Percentiles rank a stretch among this genome's conserved stretches.
phyloP scores from a whole-genome alignment of 768 basidiomycete genomes.

The Phlegmacium glaucopus region DNA sequence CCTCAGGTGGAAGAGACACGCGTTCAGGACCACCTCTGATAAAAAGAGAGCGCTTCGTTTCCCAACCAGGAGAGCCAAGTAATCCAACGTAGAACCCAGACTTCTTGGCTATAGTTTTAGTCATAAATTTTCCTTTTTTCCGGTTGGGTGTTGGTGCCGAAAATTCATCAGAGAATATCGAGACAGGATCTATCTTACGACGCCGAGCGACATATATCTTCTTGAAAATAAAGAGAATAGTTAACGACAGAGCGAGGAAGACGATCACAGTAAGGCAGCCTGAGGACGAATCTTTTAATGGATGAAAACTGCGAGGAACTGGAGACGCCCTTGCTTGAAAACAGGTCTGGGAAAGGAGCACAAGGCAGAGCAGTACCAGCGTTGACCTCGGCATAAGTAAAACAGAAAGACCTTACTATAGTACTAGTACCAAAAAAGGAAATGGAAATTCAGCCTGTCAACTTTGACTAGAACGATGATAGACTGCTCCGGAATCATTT shows the following conservation, averaged over 20 bases:
- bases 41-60: slow-evolving; percentile 27
- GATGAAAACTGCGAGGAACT: not conserved
- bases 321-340: slow-evolving; percentile 1
- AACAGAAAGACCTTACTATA: slow-evolving; percentile 19
- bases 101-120: not conserved
- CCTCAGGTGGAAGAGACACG: not conserved
- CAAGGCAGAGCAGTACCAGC: not conserved
- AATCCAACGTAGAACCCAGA: slow-evolving; percentile 32
- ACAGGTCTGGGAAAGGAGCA: not conserved
- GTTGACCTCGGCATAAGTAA: not conserved
- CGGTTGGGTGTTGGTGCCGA: not conserved
- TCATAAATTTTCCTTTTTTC: not conserved
- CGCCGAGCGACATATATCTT: slow-evolving; percentile 16
- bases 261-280: slow-evolving; percentile 5
- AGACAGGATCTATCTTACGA: not conserved
- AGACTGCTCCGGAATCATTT: too few relatives aligned
- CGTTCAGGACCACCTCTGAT: slow-evolving; percentile 1
- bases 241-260: slow-evolving; percentile 6
- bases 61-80: slow-evolving; percentile 41
- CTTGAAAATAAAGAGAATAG: slow-evolving; percentile 16
- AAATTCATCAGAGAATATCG: too few relatives aligned
- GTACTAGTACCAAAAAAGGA: slow-evolving; percentile 16
- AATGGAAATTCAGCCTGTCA: too few relatives aligned
- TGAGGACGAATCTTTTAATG: not conserved
- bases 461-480: too few relatives aligned